Conservation (phyloP, 257 asterid genomes). For the Plantago major region DNA sequence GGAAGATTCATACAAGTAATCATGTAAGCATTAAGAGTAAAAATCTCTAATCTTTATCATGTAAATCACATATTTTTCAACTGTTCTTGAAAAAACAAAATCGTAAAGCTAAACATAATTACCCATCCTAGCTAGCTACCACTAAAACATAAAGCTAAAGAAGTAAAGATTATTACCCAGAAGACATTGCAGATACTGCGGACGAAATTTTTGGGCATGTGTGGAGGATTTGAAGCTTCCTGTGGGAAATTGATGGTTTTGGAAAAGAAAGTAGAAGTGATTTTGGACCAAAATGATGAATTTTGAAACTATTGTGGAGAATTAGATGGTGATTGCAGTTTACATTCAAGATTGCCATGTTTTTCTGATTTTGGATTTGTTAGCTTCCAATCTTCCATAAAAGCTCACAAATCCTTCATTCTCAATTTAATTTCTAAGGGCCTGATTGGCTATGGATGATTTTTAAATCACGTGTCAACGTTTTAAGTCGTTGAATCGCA, state of each 20-base stretch:
- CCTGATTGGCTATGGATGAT: no score
- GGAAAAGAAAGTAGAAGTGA: constrained; percentile 14
- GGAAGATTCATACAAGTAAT: no score
- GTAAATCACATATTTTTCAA: not conserved
- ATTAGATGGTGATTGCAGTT: constrained; percentile 24
- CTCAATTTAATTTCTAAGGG: no score
- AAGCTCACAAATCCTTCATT: no score
- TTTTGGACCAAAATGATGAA: constrained; percentile 8
- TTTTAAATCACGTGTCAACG: no score
- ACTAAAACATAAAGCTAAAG: no score
- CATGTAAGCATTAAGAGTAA: no score
- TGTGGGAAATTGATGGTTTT: constrained; percentile 16
- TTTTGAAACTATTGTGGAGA: not conserved
- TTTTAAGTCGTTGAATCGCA: no score
- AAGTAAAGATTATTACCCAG: constrained; percentile 52
- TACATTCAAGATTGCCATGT: constrained; percentile 32
- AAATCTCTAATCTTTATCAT: not conserved
- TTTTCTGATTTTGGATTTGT: no score
- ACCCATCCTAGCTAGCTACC: no score
- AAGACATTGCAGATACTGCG: constrained; percentile 30
- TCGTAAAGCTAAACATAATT: not conserved
- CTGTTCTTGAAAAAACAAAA: not conserved
- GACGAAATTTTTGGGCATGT: constrained; percentile 16
- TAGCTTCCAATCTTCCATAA: no score
- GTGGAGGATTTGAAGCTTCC: no score